Conservation (phyloP, 2,329 filamentous ascomycete species). For the Aspergillus eucalypticola region DNA sequence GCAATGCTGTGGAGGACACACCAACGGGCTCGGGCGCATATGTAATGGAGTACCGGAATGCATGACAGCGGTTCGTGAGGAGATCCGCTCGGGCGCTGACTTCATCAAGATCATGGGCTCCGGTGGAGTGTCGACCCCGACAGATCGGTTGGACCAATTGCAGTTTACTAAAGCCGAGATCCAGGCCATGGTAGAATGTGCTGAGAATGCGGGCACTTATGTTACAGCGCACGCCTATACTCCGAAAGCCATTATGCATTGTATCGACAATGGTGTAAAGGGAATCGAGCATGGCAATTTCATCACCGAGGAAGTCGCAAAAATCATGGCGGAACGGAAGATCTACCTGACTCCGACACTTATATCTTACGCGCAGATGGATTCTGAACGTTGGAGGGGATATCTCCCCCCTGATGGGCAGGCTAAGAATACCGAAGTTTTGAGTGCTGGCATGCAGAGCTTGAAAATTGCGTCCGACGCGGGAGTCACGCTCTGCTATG, state of each 20-base stretch:
- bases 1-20: slow-evolving; percentile 51
- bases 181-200: slow-evolving; percentile 54
- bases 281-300: slow-evolving; percentile 59
- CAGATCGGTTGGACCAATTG: slow-evolving; percentile 54
- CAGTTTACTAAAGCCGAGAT: slow-evolving; percentile 62
- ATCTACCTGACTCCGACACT: slow-evolving; percentile 58
- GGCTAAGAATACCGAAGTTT: slow-evolving; percentile 55
- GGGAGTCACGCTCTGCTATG: slow-evolving; percentile 59
- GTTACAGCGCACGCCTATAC: slow-evolving; percentile 63
- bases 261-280: slow-evolving; percentile 55
- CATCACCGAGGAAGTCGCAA: slow-evolving; percentile 47
- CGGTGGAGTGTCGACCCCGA: slow-evolving; percentile 59
- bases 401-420: slow-evolving; percentile 37
- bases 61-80: slow-evolving; percentile 53
- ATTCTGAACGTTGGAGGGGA: slow-evolving; percentile 36
- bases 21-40: slow-evolving; percentile 43
- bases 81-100: slow-evolving; percentile 58
- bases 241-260: slow-evolving; percentile 55
- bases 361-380: slow-evolving; percentile 51
- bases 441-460: slow-evolving; percentile 49
- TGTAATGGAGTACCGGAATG: slow-evolving; percentile 59
- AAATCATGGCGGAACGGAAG: slow-evolving; percentile 52
- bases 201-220: slow-evolving; percentile 52
- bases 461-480: slow-evolving; percentile 53
- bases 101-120: slow-evolving; percentile 65